Conservation (phyloP, 345 rosid genomes). For the Tarenaya hassleriana region DNA sequence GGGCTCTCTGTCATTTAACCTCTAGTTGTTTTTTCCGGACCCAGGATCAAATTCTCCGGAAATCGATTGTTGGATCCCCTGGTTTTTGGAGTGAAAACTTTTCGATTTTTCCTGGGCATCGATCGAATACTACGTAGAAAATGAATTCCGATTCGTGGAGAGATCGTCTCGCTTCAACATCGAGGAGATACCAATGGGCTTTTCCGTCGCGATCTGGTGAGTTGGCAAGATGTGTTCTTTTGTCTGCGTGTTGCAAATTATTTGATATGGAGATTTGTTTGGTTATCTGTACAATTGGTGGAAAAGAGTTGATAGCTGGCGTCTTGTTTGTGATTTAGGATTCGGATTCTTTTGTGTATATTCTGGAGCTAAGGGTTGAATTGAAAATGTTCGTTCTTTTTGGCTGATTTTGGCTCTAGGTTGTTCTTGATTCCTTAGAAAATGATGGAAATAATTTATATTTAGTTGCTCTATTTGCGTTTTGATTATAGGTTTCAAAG, state of each 20-base stretch:
- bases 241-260: background rate
- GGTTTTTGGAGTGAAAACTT: slow-evolving; percentile 4
- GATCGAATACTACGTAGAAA: slow-evolving; percentile 9
- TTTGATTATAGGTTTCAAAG: too few species aligned
- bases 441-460: background rate
- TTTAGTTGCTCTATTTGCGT: slow-evolving; percentile 2
- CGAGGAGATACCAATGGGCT: slow-evolving; percentile 74
- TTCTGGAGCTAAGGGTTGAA: background rate
- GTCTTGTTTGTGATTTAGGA: slow-evolving; percentile 2
- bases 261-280: slow-evolving; percentile 20
- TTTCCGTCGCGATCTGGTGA: slow-evolving; percentile 90
- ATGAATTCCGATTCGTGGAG: slow-evolving; percentile 95
- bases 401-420: background rate
- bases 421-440: background rate
- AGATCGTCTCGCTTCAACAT: slow-evolving; percentile 69
- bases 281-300: background rate
- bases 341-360: background rate
- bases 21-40: background rate
- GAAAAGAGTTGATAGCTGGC: background rate
- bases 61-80: background rate
- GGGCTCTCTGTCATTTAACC: slow-evolving; percentile 9
- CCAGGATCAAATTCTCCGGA: slow-evolving; percentile 1
- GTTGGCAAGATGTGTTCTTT: slow-evolving; percentile 12
- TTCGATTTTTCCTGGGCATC: slow-evolving; percentile 6
- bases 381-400: slow-evolving; percentile 3